Evolutionary conservation across 2,329 filamentous ascomycete genomes (phyloP).

Genomic region (Diaporthe aspalathi): DNA sequence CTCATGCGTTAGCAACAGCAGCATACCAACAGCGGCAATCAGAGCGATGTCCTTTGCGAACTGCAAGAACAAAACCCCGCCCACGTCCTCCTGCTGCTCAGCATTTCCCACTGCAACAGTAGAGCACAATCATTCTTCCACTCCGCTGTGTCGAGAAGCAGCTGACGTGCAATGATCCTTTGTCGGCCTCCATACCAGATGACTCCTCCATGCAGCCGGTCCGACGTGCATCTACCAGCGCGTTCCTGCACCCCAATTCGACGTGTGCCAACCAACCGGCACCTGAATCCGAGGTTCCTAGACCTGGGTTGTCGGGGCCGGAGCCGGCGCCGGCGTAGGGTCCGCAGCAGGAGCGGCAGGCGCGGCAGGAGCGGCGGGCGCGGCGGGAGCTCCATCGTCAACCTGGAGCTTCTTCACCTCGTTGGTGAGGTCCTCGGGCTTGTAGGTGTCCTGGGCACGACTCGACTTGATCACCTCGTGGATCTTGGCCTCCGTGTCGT

Average conservation of each 20-base stretch:
- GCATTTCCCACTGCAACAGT: neutral
- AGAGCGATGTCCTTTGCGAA: neutral
- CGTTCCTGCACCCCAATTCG: neutral
- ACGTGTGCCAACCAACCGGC: neutral
- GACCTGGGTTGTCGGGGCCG: conserved; percentile 21
- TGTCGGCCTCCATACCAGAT: neutral
- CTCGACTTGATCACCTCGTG: conserved; percentile 83
- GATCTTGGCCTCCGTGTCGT: conserved; percentile 84
- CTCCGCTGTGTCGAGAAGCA: neutral
- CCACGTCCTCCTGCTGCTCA: neutral
- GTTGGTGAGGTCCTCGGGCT: conserved; percentile 48
- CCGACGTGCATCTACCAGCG: neutral
- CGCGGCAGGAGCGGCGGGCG: conserved; percentile 1
- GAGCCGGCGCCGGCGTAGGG: conserved; percentile 3
- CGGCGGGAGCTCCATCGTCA: conserved; percentile 5
- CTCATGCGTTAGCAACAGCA: neutral
- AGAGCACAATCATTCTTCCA: neutral
- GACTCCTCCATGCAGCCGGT: neutral
- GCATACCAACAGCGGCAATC: neutral
- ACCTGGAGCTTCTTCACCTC: conserved; percentile 32
- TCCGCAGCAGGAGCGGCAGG: conserved; percentile 3
- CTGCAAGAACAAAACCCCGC: conserved; percentile 15
- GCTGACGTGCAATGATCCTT: neutral
- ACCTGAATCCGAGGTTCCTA: conserved; percentile 36
- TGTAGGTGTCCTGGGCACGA: conserved; percentile 66